Percentiles rank a stretch among this genome's conserved stretches.
Conservation (phyloP, 768 basidiomycete genomes). For the Stropharia rugosoannulata region DNA sequence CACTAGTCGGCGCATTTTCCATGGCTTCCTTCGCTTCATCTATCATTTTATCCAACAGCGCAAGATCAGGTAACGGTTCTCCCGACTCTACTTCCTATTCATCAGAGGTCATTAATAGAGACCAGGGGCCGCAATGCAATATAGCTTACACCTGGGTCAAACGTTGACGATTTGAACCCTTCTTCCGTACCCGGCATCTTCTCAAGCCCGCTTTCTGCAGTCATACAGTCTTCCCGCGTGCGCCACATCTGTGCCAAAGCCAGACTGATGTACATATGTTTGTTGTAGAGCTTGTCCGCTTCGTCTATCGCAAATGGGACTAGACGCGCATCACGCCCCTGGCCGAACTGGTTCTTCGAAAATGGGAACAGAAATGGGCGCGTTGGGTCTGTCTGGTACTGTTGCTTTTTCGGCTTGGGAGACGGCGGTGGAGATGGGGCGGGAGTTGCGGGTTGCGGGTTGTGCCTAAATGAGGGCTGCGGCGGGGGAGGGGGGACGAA, state of each 20-base stretch:
- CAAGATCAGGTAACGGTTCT: constrained; percentile 73
- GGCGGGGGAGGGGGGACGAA: constrained; percentile 24
- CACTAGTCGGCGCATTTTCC: constrained; percentile 44
- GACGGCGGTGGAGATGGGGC: constrained; percentile 84
- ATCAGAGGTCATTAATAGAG: constrained; percentile 1
- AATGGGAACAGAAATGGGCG: constrained; percentile 96
- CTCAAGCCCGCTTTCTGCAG: constrained; percentile 88
- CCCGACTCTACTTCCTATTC: constrained; percentile 55
- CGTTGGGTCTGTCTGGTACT: constrained; percentile 95
- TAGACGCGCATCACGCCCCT: constrained; percentile 49
- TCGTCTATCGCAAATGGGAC: constrained; percentile 97
- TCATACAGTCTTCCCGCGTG: constrained; percentile 93
- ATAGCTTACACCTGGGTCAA: constrained; percentile 36
- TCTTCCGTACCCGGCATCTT: constrained; percentile 69
- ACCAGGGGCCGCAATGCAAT: background rate
- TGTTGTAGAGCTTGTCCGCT: constrained; percentile 86
- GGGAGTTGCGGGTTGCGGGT: constrained; percentile 80
- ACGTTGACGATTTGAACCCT: constrained; percentile 51
- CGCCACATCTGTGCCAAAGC: constrained; percentile 94
- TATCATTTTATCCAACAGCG: constrained; percentile 70
- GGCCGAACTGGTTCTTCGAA: constrained; percentile 59
- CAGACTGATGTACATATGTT: constrained; percentile 88
- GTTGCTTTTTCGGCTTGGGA: constrained; percentile 95
- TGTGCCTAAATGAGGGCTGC: constrained; percentile 33
- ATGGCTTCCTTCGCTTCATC: constrained; percentile 58